These are phyloP conservation scores for Serendipita sp. DNA, from an alignment of 768 basidiomycete genomes.

Conservation along the genomic window DNA sequence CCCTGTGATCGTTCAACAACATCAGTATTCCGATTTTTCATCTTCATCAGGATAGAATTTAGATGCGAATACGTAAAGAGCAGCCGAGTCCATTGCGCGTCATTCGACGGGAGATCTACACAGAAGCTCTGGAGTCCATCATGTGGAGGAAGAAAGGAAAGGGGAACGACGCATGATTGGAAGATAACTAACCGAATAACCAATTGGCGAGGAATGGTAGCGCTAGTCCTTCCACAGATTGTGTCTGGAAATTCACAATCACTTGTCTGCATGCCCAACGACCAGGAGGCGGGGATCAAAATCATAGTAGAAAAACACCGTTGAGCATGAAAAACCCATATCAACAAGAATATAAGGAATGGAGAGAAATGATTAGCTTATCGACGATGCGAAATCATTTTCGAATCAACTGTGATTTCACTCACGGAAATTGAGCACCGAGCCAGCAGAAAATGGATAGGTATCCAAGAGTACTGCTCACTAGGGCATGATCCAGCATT, in stretches of 20 bases:
- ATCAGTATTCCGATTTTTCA: no score
- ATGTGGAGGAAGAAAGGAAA: background rate
- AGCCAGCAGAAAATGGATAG: constrained; percentile 67
- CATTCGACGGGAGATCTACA: background rate
- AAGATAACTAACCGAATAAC: constrained; percentile 55
- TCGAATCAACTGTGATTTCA: constrained; percentile 13
- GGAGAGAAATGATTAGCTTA: background rate
- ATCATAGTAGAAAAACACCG: background rate
- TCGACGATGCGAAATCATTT: background rate
- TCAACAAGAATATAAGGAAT: constrained; percentile 10
- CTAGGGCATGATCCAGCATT: constrained; percentile 6
- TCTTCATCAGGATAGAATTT: background rate
- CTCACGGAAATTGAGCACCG: constrained; percentile 79
- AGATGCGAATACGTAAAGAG: background rate
- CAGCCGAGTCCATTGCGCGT: background rate
- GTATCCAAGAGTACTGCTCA: constrained; percentile 34
- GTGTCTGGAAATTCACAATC: constrained; percentile 53
- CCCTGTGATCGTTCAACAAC: constrained; percentile 30
- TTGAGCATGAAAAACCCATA: background rate
- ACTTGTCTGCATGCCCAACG: constrained; percentile 44
- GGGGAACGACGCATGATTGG: background rate
- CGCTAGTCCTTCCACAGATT: constrained; percentile 81
- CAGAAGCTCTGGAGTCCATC: background rate
- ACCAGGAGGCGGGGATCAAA: background rate
- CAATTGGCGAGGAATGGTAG: constrained; percentile 89